Evolutionary conservation across 805 yeast genomes (phyloP).

Genomic region (Blastobotrys muscicola): DNA sequence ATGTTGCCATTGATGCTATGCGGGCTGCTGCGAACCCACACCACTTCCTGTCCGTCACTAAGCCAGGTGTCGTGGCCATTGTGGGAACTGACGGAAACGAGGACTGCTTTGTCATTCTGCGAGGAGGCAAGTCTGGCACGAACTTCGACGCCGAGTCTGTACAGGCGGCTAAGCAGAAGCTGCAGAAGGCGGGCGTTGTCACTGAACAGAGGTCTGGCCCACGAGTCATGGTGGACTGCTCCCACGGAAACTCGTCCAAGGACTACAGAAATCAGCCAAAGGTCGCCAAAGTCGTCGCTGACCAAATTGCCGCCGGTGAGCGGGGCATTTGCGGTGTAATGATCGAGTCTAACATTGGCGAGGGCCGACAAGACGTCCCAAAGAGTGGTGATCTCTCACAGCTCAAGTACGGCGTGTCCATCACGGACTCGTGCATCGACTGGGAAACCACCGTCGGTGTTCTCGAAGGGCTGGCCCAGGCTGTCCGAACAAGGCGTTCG

Average conservation of each 20-base stretch:
- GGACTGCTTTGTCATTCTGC: constrained; percentile 80
- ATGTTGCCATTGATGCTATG: constrained; percentile 91
- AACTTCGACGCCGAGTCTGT: constrained; percentile 77
- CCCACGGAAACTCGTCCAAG: constrained; percentile 92
- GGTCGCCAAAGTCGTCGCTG: constrained; percentile 69
- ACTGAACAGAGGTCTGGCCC: constrained; percentile 34
- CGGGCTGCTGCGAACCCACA: constrained; percentile 89
- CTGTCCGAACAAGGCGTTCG: constrained; percentile 69
- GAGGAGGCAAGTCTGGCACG: constrained; percentile 94
- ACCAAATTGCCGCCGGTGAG: constrained; percentile 71
- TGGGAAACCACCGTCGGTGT: constrained; percentile 79
- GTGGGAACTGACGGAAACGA: constrained; percentile 91
- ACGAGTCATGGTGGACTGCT: constrained; percentile 92
- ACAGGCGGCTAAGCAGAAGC: constrained; percentile 50
- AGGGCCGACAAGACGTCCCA: constrained; percentile 90
- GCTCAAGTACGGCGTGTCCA: constrained; percentile 85
- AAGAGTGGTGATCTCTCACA: constrained; percentile 59
- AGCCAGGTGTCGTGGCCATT: constrained; percentile 93
- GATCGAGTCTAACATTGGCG: constrained; percentile 89
- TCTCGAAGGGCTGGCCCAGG: constrained; percentile 60
- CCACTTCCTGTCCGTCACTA: constrained; percentile 89
- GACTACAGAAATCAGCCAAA: constrained; percentile 88
- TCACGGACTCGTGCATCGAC: constrained; percentile 95
- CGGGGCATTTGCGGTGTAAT: constrained; percentile 79
- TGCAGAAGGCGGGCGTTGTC: constrained; percentile 37